Evolutionary conservation across 306 rosid genomes (phyloP).

Genomic region (Abrus pulchellus): DNA sequence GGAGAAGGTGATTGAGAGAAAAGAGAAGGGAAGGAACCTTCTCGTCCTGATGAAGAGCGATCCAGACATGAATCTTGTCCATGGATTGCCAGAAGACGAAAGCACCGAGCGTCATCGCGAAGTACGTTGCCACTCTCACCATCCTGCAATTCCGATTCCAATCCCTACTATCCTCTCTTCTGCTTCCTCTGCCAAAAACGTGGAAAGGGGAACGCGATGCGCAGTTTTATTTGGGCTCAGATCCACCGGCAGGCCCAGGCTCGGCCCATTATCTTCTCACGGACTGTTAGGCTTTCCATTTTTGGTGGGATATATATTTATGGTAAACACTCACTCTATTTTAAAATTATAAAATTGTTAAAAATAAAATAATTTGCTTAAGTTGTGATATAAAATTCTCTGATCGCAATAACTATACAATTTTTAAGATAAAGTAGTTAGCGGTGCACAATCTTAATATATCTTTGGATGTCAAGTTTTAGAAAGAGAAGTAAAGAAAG

Average conservation of each 20-base stretch:
- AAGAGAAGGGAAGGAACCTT: conserved; percentile 60
- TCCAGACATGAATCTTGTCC: conserved; percentile 96
- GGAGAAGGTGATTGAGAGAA: background rate
- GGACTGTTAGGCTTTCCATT: background rate
- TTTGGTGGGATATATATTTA: too few relatives aligned
- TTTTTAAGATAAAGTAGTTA: too few relatives aligned
- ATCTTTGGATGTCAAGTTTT: too few relatives aligned
- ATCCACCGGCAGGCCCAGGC: too few relatives aligned
- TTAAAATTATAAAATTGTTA: too few relatives aligned
- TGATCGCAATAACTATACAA: too few relatives aligned
- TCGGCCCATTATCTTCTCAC: too few relatives aligned
- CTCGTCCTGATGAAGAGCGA: conserved; percentile 97
- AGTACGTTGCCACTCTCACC: conserved; percentile 88
- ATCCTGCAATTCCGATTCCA: conserved; percentile 37
- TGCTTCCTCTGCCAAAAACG: background rate
- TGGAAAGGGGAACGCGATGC: conserved; percentile 4
- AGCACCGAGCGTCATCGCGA: conserved; percentile 92
- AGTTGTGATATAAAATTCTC: too few relatives aligned
- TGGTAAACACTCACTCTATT: too few relatives aligned
- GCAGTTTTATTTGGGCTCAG: conserved; percentile 11
- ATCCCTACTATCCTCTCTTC: background rate
- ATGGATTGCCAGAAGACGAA: conserved; percentile 93
- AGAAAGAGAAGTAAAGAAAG: too few relatives aligned
- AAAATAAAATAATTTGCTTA: too few relatives aligned
- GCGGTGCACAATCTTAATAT: too few relatives aligned